phyloP scores from a whole-genome alignment of 352 stramenopile species.

The Pythium apleroticum region DNA sequence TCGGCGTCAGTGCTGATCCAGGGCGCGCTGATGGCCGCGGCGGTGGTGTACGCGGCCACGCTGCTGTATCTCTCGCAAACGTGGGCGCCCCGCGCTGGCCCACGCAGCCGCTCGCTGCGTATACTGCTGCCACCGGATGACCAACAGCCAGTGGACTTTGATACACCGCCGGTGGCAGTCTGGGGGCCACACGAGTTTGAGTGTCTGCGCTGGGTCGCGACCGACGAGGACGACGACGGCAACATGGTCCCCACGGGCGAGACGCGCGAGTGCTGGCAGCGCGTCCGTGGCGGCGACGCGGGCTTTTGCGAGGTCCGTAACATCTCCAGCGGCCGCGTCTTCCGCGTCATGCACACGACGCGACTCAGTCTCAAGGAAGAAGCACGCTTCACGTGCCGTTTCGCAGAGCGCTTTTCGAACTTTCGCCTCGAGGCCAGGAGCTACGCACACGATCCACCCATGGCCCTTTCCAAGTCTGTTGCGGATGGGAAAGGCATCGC shows the following conservation, averaged over 20 bases:
- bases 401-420: slow-evolving; percentile 54
- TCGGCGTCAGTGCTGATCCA: slow-evolving; percentile 1
- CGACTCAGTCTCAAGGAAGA: slow-evolving; percentile 64
- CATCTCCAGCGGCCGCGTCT: slow-evolving; percentile 41
- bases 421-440: slow-evolving; percentile 41
- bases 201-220: slow-evolving; percentile 67
- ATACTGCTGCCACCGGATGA: not conserved
- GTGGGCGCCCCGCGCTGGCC: not conserved
- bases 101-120: not conserved
- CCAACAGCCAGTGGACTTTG: not conserved
- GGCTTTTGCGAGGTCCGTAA: slow-evolving; percentile 73
- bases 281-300: slow-evolving; percentile 48
- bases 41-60: slow-evolving; percentile 6
- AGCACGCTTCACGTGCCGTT: slow-evolving; percentile 66
- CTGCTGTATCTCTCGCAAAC: slow-evolving; percentile 8
- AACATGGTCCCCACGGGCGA: slow-evolving; percentile 34
- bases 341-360: slow-evolving; percentile 68
- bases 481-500: slow-evolving; percentile 26
- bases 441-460: slow-evolving; percentile 64
- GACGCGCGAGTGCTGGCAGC: slow-evolving; percentile 59
- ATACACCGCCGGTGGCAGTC: not conserved
- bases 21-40: not conserved
- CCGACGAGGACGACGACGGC: slow-evolving; percentile 43
- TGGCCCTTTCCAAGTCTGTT: slow-evolving; percentile 13
- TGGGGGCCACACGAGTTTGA: slow-evolving; percentile 40